These are phyloP conservation scores for Mycena belliarum DNA, from an alignment of 768 basidiomycete genomes.

Conservation along the genomic window DNA sequence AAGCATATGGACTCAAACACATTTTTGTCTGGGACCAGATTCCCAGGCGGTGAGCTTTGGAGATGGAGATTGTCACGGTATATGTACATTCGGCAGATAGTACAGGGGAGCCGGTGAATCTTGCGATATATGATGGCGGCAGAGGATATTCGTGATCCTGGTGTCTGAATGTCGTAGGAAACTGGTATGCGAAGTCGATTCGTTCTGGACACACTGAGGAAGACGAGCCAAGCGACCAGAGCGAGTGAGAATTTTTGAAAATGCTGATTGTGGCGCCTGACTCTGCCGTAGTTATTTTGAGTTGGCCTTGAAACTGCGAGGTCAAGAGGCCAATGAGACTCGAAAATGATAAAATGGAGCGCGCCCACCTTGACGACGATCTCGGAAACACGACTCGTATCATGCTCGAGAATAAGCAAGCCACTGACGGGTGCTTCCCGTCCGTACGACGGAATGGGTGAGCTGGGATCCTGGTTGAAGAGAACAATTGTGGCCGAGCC, in stretches of 20 bases:
- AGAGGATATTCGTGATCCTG: conserved; percentile 4
- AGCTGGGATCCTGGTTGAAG: conserved; percentile 5
- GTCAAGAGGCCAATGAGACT: neutral
- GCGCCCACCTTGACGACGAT: conserved; percentile 8
- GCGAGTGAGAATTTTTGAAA: neutral
- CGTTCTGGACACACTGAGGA: conserved; percentile 8
- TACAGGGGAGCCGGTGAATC: conserved; percentile 14
- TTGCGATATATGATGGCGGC: conserved; percentile 15
- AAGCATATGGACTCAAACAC: neutral
- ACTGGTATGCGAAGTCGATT: conserved; percentile 5
- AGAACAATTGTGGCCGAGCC: conserved; percentile 18
- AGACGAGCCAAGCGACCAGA: conserved; percentile 11
- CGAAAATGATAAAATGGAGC: neutral
- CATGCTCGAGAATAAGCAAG: conserved; percentile 8
- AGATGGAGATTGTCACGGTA: conserved; percentile 11
- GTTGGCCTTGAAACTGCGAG: conserved; percentile 17
- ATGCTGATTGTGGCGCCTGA: conserved; percentile 3
- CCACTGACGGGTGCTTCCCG: conserved; percentile 1
- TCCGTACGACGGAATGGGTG: conserved; percentile 6
- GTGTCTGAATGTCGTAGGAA: conserved; percentile 9
- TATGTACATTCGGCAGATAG: conserved; percentile 15
- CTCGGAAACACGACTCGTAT: conserved; percentile 3
- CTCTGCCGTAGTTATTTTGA: conserved; percentile 11
- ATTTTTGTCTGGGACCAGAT: conserved; percentile 14
- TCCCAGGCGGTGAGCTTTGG: conserved; percentile 5